These are phyloP conservation scores for Keithomyces neogunnii DNA, from an alignment of 2,329 filamentous ascomycete genomes.

Conservation along the genomic window DNA sequence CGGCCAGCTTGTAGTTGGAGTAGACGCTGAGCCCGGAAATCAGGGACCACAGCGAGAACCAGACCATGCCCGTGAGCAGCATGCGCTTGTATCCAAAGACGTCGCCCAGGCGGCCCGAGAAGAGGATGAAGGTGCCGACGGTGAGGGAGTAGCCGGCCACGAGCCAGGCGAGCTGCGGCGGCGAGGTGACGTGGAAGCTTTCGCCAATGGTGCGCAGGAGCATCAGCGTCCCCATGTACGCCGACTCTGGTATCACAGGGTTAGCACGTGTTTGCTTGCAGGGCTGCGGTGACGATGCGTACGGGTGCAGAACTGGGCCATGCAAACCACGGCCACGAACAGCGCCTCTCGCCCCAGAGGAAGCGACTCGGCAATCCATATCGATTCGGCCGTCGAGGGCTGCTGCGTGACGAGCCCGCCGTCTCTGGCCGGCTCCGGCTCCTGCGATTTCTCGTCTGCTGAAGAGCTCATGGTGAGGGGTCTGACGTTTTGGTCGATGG, in stretches of 20 bases:
- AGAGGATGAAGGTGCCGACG: slow-evolving; percentile 48
- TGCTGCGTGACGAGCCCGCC: background rate
- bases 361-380: slow-evolving; percentile 15
- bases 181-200: slow-evolving; percentile 33
- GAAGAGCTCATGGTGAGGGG: too few species aligned
- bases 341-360: slow-evolving; percentile 21
- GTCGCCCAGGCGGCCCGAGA: slow-evolving; percentile 48
- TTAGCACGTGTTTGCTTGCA: background rate
- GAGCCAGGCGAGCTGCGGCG: slow-evolving; percentile 44
- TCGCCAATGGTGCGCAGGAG: slow-evolving; percentile 39
- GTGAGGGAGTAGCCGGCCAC: slow-evolving; percentile 49
- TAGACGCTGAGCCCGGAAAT: slow-evolving; percentile 34
- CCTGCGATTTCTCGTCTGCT: background rate
- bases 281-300: background rate
- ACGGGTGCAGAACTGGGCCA: slow-evolving; percentile 34
- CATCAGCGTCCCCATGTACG: slow-evolving; percentile 28
- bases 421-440: background rate
- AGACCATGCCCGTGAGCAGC: slow-evolving; percentile 44
- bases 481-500: too few species aligned
- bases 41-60: slow-evolving; percentile 46
- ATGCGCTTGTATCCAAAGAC: slow-evolving; percentile 48
- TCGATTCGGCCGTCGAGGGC: slow-evolving; percentile 4
- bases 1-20: slow-evolving; percentile 34
- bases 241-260: slow-evolving; percentile 20
- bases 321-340: slow-evolving; percentile 35